Percentiles rank a stretch among this genome's conserved stretches.
These are phyloP conservation scores for Ceratorhiza oryzae-sativae DNA, from an alignment of 1,284 basidiomycete species.

Conservation along the genomic window DNA sequence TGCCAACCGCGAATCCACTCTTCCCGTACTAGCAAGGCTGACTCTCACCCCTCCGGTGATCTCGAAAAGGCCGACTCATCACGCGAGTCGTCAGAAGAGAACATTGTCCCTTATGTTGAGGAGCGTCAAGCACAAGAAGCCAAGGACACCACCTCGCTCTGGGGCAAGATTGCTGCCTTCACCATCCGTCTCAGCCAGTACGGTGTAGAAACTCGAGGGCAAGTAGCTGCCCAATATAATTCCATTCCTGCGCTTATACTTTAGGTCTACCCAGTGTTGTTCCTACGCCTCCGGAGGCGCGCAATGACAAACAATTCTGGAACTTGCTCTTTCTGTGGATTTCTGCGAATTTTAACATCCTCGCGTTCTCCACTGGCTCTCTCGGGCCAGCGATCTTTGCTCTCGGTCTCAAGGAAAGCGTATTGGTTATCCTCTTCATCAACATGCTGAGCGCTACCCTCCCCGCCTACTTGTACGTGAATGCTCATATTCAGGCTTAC, in stretches of 20 bases:
- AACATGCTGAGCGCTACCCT: conserved; percentile 51
- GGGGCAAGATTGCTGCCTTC: conserved; percentile 31
- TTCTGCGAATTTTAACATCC: conserved; percentile 48
- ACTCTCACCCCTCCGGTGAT: conserved; percentile 5
- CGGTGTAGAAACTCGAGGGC: conserved; percentile 34
- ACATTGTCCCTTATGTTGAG: conserved; percentile 33
- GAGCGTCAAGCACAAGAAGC: conserved; percentile 31
- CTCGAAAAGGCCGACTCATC: conserved; percentile 27
- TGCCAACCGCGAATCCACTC: conserved; percentile 15
- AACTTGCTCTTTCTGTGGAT: conserved; percentile 73
- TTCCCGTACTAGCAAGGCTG: conserved; percentile 9
- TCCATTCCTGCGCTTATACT: background rate
- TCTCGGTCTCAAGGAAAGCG: conserved; percentile 49
- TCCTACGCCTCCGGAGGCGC: conserved; percentile 59
- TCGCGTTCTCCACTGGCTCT: conserved; percentile 52
- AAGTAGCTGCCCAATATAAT: background rate
- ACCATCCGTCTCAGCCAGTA: conserved; percentile 30
- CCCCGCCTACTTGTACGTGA: conserved; percentile 44
- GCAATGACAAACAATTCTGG: conserved; percentile 67
- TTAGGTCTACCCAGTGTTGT: conserved; percentile 46
- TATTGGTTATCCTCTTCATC: conserved; percentile 52
- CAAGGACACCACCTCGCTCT: conserved; percentile 21
- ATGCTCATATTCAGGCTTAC: conserved; percentile 34
- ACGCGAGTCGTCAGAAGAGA: background rate
- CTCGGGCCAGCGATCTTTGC: conserved; percentile 49